Conservation (phyloP, 805 yeast genomes). For the Saccharomyces paradoxus region DNA sequence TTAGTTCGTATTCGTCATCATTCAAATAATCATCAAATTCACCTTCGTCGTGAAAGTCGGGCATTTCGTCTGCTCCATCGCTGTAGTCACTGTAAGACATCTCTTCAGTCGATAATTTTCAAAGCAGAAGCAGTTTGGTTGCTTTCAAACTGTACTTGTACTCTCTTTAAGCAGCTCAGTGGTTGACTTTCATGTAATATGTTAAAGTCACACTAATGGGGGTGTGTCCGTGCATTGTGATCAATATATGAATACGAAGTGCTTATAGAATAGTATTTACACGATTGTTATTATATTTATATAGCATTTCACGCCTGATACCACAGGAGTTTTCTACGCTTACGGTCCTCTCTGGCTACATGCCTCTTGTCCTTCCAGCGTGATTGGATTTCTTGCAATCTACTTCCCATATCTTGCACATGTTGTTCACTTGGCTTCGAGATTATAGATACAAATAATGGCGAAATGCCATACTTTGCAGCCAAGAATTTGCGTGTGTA, state of each 20-base stretch:
- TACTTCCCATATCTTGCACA: constrained; percentile 37
- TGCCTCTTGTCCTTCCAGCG: constrained; percentile 43
- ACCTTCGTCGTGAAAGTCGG: constrained; percentile 33
- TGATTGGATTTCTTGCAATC: constrained; percentile 39
- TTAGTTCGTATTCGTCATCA: constrained; percentile 32
- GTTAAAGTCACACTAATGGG: neutral
- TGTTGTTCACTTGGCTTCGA: constrained; percentile 39
- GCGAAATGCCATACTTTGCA: constrained; percentile 45
- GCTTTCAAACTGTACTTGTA: neutral
- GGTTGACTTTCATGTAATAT: neutral
- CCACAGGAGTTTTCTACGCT: constrained; percentile 56
- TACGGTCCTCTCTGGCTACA: constrained; percentile 47
- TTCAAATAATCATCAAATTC: constrained; percentile 32
- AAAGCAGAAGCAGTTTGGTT: neutral
- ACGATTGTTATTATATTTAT: neutral
- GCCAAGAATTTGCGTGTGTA: constrained; percentile 63
- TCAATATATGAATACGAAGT: neutral
- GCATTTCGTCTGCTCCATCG: constrained; percentile 28
- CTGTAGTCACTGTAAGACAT: constrained; percentile 10
- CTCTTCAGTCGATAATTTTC: neutral
- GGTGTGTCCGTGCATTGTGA: neutral
- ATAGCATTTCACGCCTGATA: constrained; percentile 37
- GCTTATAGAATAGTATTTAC: constrained; percentile 2
- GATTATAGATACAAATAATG: constrained; percentile 45
- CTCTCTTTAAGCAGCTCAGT: neutral